A percentile compares a stretch with the other conserved stretches of the same genome.
Conservation (phyloP, 805 yeast species). For the Komagataella phaffii region DNA sequence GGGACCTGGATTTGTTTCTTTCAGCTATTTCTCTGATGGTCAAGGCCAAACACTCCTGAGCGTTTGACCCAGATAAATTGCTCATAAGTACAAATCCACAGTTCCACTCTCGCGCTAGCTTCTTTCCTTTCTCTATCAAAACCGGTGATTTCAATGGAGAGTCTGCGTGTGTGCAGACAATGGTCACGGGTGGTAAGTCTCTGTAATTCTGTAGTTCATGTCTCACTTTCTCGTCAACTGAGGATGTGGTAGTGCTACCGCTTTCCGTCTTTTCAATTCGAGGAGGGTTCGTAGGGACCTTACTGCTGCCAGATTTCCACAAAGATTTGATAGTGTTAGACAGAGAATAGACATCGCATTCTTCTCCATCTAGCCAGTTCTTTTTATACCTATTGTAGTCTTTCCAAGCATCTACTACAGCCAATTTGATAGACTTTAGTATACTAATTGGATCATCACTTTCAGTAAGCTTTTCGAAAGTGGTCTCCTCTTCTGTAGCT, state of each 20-base stretch:
- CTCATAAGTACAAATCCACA: slow-evolving; percentile 57
- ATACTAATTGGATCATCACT: slow-evolving; percentile 19
- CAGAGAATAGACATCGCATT: slow-evolving; percentile 51
- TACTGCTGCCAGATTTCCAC: slow-evolving; percentile 29
- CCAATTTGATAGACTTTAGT: slow-evolving; percentile 33
- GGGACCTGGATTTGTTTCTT: slow-evolving; percentile 1
- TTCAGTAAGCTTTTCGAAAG: neutral
- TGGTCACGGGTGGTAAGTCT: slow-evolving; percentile 46
- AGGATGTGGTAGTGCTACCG: neutral
- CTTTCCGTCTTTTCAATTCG: neutral
- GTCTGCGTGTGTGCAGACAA: slow-evolving; percentile 50
- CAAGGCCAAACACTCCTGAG: slow-evolving; percentile 44
- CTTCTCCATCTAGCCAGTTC: slow-evolving; percentile 51
- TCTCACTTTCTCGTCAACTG: neutral
- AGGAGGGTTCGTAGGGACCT: neutral
- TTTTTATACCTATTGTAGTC: slow-evolving; percentile 44
- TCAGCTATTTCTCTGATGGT: slow-evolving; percentile 50
- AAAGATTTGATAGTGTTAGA: slow-evolving; percentile 42
- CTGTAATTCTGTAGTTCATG: neutral
- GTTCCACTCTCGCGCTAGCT: slow-evolving; percentile 46
- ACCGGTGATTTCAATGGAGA: slow-evolving; percentile 48
- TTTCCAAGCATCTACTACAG: slow-evolving; percentile 62
- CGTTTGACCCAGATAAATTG: slow-evolving; percentile 28
- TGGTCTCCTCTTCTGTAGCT: neutral
- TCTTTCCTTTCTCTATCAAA: slow-evolving; percentile 41